phyloP scores from a whole-genome alignment of 164 flowering plant genomes.

The Hamamelis virginiana region DNA sequence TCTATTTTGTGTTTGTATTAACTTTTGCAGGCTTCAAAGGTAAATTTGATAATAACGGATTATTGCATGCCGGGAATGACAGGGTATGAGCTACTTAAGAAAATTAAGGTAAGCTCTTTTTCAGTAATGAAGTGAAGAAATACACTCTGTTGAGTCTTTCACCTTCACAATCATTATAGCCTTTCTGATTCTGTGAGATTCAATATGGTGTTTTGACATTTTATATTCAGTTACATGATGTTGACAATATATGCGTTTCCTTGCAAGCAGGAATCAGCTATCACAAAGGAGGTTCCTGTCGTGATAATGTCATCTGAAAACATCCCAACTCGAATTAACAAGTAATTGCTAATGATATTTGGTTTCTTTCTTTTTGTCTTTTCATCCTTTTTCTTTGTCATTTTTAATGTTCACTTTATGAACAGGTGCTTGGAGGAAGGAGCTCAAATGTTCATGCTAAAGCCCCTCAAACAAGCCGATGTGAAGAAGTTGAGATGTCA shows the following conservation, averaged over 20 bases:
- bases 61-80: slow-evolving; percentile 93
- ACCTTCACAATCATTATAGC: too few species aligned
- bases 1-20: background rate
- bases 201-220: too few species aligned
- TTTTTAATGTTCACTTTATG: background rate
- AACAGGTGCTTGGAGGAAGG: slow-evolving; percentile 77
- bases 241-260: too few species aligned
- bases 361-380: background rate
- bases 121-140: too few species aligned
- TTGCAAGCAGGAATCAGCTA: slow-evolving; percentile 59
- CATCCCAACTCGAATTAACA: slow-evolving; percentile 57
- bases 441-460: slow-evolving; percentile 68
- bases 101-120: slow-evolving; percentile 50
- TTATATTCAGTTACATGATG: too few species aligned
- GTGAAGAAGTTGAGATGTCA: slow-evolving; percentile 40
- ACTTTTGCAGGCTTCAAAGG: slow-evolving; percentile 40
- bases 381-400: background rate
- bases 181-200: background rate
- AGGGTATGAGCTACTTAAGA: slow-evolving; percentile 77
- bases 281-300: slow-evolving; percentile 71
- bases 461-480: slow-evolving; percentile 65
- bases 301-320: slow-evolving; percentile 86
- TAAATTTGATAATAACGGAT: slow-evolving; percentile 73
- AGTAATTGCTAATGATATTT: slow-evolving; percentile 24
- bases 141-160: too few species aligned